Percentiles rank a stretch among this genome's conserved stretches.
Conservation (phyloP, 495 filamentous ascomycete genomes). For the Podospora bellae-mahoneyi region DNA sequence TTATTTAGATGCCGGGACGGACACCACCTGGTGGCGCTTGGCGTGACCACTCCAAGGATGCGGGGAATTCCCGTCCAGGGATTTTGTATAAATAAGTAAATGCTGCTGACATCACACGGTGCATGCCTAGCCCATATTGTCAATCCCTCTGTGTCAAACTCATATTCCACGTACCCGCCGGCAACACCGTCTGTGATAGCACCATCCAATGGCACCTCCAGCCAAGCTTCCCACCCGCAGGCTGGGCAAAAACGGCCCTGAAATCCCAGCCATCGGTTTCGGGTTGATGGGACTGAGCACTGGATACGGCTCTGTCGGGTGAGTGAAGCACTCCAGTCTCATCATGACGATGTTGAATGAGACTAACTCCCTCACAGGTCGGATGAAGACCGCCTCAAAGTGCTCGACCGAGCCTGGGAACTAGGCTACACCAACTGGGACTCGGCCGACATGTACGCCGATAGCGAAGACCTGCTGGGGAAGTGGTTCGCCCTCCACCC, state of each 20-base stretch:
- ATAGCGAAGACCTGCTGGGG: conserved; percentile 51
- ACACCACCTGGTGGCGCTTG: neutral
- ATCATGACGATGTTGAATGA: neutral
- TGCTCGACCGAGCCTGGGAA: conserved; percentile 50
- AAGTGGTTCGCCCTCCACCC: conserved; percentile 52
- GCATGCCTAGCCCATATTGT: no score
- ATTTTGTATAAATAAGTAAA: no score
- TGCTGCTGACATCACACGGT: no score
- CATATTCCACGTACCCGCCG: no score
- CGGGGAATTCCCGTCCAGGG: neutral
- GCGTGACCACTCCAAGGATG: neutral
- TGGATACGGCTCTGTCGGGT: conserved; percentile 44
- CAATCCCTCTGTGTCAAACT: no score
- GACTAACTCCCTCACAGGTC: conserved; percentile 17
- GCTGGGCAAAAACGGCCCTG: conserved; percentile 53
- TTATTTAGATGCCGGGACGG: neutral
- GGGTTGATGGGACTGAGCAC: conserved; percentile 53
- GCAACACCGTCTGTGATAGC: neutral
- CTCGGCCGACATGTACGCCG: conserved; percentile 46
- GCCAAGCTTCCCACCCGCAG: conserved; percentile 33
- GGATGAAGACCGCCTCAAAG: conserved; percentile 45
- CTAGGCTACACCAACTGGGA: conserved; percentile 52
- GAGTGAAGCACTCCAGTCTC: neutral
- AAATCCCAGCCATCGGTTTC: conserved; percentile 53
- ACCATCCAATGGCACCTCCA: conserved; percentile 24